Evolutionary conservation across 352 stramenopile species (phyloP).

Genomic region (Globisporangium cylindrosporum): DNA sequence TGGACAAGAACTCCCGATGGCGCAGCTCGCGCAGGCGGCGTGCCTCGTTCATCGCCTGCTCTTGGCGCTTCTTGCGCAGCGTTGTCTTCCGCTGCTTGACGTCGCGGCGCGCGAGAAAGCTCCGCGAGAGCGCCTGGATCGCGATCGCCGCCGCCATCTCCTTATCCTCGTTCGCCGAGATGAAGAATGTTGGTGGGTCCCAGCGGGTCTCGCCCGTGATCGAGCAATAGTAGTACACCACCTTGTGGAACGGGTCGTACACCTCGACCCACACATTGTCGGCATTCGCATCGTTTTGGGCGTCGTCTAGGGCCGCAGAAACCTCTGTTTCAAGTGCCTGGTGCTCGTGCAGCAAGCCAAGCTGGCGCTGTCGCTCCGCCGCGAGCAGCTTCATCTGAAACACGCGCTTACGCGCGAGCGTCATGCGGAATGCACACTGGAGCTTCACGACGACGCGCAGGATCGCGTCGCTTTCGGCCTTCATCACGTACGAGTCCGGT

Average conservation of each 20-base stretch:
- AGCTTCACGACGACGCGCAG: conserved; percentile 40
- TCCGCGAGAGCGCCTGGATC: conserved; percentile 53
- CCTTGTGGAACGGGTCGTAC: conserved; percentile 50
- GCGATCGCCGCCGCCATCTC: conserved; percentile 48
- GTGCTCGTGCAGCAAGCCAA: background rate
- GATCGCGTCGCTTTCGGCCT: conserved; percentile 38
- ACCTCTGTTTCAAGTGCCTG: background rate
- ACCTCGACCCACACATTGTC: conserved; percentile 53
- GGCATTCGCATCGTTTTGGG: no score
- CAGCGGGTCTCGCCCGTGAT: conserved; percentile 42
- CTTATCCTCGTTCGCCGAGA: conserved; percentile 35
- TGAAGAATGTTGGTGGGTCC: conserved; percentile 38
- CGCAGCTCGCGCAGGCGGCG: conserved; percentile 21
- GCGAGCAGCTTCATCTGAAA: conserved; percentile 26
- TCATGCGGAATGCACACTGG: conserved; percentile 49
- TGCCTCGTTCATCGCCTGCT: conserved; percentile 20
- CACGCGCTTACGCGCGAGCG: conserved; percentile 40
- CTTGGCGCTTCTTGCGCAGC: conserved; percentile 26
- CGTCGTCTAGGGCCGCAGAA: background rate
- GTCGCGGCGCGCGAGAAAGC: conserved; percentile 30
- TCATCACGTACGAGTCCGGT: conserved; percentile 30
- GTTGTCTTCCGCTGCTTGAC: conserved; percentile 29
- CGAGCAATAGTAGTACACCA: conserved; percentile 62
- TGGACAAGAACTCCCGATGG: conserved; percentile 23
- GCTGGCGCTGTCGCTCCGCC: background rate